phyloP scores from a whole-genome alignment of 2,329 filamentous ascomycete species.

The Neoascochyta sp. region DNA sequence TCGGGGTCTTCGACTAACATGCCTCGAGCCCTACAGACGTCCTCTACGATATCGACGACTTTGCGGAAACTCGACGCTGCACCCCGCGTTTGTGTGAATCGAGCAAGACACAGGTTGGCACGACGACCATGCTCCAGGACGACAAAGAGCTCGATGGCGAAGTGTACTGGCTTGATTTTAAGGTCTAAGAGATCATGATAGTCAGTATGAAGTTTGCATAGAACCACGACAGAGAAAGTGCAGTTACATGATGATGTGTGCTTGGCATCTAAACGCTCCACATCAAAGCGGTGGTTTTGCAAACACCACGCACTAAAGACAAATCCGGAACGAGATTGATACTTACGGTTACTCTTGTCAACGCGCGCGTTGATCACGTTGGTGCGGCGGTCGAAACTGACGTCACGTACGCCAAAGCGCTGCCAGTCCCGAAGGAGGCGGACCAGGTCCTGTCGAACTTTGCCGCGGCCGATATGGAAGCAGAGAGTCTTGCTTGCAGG shows the following conservation, averaged over 20 bases:
- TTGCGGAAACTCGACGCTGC: slow-evolving; percentile 84
- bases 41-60: slow-evolving; percentile 72
- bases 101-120: slow-evolving; percentile 72
- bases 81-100: slow-evolving; percentile 87
- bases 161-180: slow-evolving; percentile 79
- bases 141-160: slow-evolving; percentile 82
- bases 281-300: slow-evolving; percentile 13
- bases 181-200: slow-evolving; percentile 54
- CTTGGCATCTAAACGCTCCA: slow-evolving; percentile 15
- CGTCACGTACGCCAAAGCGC: slow-evolving; percentile 73
- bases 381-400: slow-evolving; percentile 72
- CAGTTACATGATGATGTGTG: slow-evolving; percentile 17
- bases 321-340: slow-evolving; percentile 7
- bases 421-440: slow-evolving; percentile 75
- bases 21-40: slow-evolving; percentile 61
- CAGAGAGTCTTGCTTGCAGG: slow-evolving; percentile 73
- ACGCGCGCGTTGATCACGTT: slow-evolving; percentile 79
- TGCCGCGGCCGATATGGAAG: slow-evolving; percentile 67
- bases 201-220: slow-evolving; percentile 6
- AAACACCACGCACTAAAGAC: slow-evolving; percentile 16
- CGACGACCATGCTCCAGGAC: slow-evolving; percentile 81
- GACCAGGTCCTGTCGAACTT: slow-evolving; percentile 72
- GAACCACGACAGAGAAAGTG: slow-evolving; percentile 3
- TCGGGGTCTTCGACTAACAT: slow-evolving; percentile 62
- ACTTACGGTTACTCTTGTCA: slow-evolving; percentile 72